Evolutionary conservation across 140 eudicot genomes (phyloP).

Genomic region (Anethum foeniculum): DNA sequence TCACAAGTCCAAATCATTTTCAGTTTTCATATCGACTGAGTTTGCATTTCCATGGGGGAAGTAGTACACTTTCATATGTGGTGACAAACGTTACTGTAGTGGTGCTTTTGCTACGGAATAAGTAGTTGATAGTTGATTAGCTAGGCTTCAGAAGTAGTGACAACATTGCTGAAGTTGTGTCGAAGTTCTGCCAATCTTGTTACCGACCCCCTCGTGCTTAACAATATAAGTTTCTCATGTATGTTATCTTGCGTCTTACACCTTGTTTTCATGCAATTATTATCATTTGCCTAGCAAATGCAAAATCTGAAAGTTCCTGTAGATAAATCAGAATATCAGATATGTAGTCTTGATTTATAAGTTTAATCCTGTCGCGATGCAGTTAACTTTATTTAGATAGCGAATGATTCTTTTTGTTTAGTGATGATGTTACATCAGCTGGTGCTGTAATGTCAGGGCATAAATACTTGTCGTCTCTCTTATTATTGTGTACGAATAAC

Average conservation of each 20-base stretch:
- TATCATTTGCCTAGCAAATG: background rate
- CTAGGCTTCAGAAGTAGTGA: constrained; percentile 45
- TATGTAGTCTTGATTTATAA: background rate
- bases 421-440: background rate
- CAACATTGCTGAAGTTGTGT: constrained; percentile 42
- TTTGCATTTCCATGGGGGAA: constrained; percentile 32
- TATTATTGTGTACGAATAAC: background rate
- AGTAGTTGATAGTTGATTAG: constrained; percentile 22
- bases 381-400: background rate
- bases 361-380: background rate
- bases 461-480: background rate
- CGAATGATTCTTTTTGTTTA: background rate
- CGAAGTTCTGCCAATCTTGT: constrained; percentile 30
- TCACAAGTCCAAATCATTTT: constrained; percentile 55
- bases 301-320: background rate
- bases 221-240: background rate
- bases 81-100: background rate
- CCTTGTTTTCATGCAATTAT: background rate
- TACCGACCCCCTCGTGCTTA: background rate
- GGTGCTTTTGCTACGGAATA: constrained; percentile 32
- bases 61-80: background rate
- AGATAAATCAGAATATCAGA: background rate
- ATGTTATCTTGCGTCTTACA: too few species aligned
- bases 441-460: background rate
- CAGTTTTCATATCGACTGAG: constrained; percentile 37